These are phyloP conservation scores for Arthrobotrys iridis DNA, from an alignment of 2,329 filamentous ascomycete genomes.

Conservation along the genomic window DNA sequence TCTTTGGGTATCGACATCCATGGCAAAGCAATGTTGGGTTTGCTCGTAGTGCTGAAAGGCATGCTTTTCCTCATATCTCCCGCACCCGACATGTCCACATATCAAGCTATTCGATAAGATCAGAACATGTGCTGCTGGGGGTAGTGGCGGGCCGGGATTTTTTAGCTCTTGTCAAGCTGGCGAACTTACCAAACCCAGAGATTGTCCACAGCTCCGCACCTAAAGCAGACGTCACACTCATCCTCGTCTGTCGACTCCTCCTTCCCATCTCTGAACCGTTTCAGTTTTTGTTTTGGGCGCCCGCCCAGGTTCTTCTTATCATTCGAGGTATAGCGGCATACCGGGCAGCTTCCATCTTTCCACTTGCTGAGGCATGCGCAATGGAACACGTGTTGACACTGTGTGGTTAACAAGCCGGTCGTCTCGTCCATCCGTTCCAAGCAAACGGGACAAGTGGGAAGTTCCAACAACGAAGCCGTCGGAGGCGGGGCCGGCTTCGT, in stretches of 20 bases:
- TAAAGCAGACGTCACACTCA: constrained; percentile 67
- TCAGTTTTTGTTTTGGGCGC: constrained; percentile 66
- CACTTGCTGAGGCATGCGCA: constrained; percentile 96
- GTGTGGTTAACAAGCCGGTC: constrained; percentile 90
- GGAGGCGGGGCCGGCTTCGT: constrained; percentile 74
- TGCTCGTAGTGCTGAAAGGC: constrained; percentile 58
- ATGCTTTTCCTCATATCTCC: constrained; percentile 84
- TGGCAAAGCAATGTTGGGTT: constrained; percentile 79
- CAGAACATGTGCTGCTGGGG: background rate
- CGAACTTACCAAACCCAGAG: constrained; percentile 58
- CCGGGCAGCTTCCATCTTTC: constrained; percentile 91
- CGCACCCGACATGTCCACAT: constrained; percentile 77
- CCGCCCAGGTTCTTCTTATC: constrained; percentile 92
- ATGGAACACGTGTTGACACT: constrained; percentile 97
- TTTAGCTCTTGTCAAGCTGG: background rate
- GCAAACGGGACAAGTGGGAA: constrained; percentile 95
- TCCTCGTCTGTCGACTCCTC: constrained; percentile 58
- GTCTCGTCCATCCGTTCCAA: constrained; percentile 98
- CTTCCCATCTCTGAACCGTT: constrained; percentile 23
- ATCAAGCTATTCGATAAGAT: constrained; percentile 54
- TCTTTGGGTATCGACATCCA: constrained; percentile 91
- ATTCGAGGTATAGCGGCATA: constrained; percentile 86
- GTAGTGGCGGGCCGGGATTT: background rate
- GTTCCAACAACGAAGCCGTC: constrained; percentile 85
- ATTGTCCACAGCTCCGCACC: constrained; percentile 57